Percentiles rank a stretch among this genome's conserved stretches.
Conservation (phyloP, 2,329 filamentous ascomycete genomes). For the Pyrenophora seminiperda region DNA sequence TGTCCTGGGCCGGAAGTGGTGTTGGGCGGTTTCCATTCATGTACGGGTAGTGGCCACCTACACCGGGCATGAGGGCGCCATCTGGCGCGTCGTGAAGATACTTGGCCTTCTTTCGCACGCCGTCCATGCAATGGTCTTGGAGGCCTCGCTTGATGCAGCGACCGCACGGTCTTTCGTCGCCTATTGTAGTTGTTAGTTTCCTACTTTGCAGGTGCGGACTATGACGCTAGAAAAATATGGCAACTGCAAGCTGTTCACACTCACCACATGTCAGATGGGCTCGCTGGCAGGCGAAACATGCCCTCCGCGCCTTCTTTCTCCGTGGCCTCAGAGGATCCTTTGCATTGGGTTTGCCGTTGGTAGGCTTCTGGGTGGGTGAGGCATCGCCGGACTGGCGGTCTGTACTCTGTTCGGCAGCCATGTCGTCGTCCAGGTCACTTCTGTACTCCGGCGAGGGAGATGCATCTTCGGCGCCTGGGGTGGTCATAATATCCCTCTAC, state of each 20-base stretch:
- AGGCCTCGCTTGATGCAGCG: slow-evolving; percentile 93
- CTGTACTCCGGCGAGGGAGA: slow-evolving; percentile 56
- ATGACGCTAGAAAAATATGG: background rate
- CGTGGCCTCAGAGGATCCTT: slow-evolving; percentile 90
- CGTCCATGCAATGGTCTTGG: slow-evolving; percentile 90
- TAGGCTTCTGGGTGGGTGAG: slow-evolving; percentile 39
- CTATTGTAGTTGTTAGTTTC: slow-evolving; percentile 54
- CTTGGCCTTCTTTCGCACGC: slow-evolving; percentile 97
- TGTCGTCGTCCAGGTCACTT: slow-evolving; percentile 49
- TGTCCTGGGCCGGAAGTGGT: slow-evolving; percentile 35
- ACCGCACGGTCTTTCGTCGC: slow-evolving; percentile 92
- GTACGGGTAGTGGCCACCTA: slow-evolving; percentile 71
- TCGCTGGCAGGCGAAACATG: slow-evolving; percentile 95
- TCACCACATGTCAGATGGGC: slow-evolving; percentile 98
- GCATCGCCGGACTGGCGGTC: slow-evolving; percentile 47
- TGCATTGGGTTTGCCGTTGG: slow-evolving; percentile 57
- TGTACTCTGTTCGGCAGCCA: slow-evolving; percentile 51
- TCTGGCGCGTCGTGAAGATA: slow-evolving; percentile 96
- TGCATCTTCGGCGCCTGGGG: slow-evolving; percentile 55
- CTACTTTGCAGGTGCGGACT: background rate
- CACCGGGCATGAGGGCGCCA: slow-evolving; percentile 84
- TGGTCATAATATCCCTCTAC: slow-evolving; percentile 53
- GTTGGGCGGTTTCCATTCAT: slow-evolving; percentile 55
- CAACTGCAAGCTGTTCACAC: slow-evolving; percentile 48
- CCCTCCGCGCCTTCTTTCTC: slow-evolving; percentile 93